These are phyloP conservation scores for Epichloe aotearoae DNA, from an alignment of 2,329 filamentous ascomycete genomes.

Conservation along the genomic window DNA sequence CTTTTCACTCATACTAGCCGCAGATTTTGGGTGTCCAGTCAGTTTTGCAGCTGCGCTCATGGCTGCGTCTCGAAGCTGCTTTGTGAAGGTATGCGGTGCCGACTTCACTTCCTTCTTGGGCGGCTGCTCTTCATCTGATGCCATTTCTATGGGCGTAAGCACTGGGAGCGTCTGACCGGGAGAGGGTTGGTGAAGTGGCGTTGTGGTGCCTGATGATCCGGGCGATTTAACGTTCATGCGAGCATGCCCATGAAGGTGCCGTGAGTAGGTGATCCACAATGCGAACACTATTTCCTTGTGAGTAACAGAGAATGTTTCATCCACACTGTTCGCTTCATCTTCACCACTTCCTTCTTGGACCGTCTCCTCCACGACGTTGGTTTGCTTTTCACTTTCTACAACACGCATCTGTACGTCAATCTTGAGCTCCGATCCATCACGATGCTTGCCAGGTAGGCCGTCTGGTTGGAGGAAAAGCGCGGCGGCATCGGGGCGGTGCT, in stretches of 20 bases:
- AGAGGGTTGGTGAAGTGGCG: conserved; percentile 65
- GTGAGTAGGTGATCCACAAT: conserved; percentile 92
- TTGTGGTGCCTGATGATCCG: conserved; percentile 48
- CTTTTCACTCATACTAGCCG: conserved; percentile 20
- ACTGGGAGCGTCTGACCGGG: conserved; percentile 54
- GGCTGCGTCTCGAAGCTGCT: conserved; percentile 44
- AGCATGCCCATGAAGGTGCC: conserved; percentile 66
- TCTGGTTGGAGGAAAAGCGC: conserved; percentile 72
- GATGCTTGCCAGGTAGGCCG: conserved; percentile 72
- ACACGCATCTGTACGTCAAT: conserved; percentile 96
- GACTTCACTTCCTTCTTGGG: conserved; percentile 26
- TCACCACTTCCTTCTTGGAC: conserved; percentile 49
- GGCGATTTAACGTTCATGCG: conserved; percentile 48
- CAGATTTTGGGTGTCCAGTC: conserved; percentile 25
- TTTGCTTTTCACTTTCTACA: conserved; percentile 71
- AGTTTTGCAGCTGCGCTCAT: conserved; percentile 41
- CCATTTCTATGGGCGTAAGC: conserved; percentile 42
- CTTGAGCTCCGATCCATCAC: conserved; percentile 82
- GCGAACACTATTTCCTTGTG: conserved; percentile 79
- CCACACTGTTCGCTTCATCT: conserved; percentile 27
- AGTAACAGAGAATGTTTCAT: conserved; percentile 32
- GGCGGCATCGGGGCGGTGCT: conserved; percentile 67
- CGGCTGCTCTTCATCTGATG: conserved; percentile 35
- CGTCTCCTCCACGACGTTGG: conserved; percentile 46
- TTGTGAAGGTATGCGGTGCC: conserved; percentile 35